phyloP scores from a whole-genome alignment of 345 rosid genomes.

The Populus ilicifolia region DNA sequence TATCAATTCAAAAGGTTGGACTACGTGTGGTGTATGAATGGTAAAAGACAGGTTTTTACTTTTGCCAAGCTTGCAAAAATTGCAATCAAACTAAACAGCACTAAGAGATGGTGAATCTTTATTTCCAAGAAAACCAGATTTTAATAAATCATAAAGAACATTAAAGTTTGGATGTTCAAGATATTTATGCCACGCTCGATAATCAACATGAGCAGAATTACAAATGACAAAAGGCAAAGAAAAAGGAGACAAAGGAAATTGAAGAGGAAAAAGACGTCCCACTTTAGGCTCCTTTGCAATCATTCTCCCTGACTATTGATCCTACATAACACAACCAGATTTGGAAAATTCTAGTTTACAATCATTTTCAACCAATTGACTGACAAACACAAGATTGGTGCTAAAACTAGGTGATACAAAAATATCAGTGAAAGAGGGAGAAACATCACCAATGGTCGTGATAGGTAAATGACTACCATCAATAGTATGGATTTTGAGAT shows the following conservation, averaged over 20 bases:
- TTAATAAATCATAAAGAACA: not conserved
- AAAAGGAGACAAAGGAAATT: not conserved
- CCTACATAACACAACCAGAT: constrained; percentile 5
- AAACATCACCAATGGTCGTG: not conserved
- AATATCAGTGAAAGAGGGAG: not conserved
- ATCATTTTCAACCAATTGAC: not conserved
- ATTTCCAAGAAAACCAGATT: not conserved
- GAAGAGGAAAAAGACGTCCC: not conserved
- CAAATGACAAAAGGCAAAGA: not conserved
- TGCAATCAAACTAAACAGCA: not conserved
- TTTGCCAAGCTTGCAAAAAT: not conserved
- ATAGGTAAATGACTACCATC: not conserved
- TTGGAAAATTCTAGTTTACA: not conserved
- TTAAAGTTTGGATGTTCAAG: not conserved
- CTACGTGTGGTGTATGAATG: not conserved
- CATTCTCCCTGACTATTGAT: constrained; percentile 8
- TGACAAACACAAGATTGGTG: not conserved
- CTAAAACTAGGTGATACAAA: not conserved
- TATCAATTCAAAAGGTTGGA: not conserved
- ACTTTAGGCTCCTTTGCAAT: constrained; percentile 6
- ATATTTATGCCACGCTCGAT: not conserved
- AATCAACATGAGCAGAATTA: not conserved
- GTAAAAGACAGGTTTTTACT: not conserved
- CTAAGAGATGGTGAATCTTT: not conserved
- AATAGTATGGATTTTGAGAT: not conserved